phyloP scores from a whole-genome alignment of 306 rosid species.

The Lathyrus oleraceus region DNA sequence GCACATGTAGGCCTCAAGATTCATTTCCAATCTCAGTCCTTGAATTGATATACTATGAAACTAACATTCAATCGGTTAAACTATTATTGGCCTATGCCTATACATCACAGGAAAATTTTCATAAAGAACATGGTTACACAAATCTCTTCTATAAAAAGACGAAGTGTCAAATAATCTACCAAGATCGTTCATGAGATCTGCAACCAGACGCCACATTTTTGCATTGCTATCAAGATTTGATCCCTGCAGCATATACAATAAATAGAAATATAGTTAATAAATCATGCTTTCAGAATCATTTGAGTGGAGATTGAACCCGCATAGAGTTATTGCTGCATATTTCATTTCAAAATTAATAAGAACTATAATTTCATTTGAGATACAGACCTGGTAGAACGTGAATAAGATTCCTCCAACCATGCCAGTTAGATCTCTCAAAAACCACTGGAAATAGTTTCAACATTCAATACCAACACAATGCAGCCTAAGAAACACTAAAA shows the following conservation, averaged over 20 bases:
- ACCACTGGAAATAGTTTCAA: constrained; percentile 76
- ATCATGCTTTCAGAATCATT: constrained; percentile 16
- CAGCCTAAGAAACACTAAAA: constrained; percentile 34
- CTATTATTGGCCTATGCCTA: constrained; percentile 1
- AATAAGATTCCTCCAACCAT: constrained; percentile 98
- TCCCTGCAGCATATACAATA: constrained; percentile 61
- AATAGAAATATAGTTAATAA: constrained; percentile 17
- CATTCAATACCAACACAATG: constrained; percentile 29
- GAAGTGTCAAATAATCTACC: constrained; percentile 50
- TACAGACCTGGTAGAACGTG: constrained; percentile 87
- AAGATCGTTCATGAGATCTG: constrained; percentile 96
- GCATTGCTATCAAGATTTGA: constrained; percentile 97
- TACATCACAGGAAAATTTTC: not conserved
- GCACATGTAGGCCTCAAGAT: not conserved
- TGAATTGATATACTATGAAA: constrained; percentile 7
- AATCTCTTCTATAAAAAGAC: constrained; percentile 22
- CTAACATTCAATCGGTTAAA: not conserved
- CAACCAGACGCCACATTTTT: constrained; percentile 96
- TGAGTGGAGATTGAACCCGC: constrained; percentile 23
- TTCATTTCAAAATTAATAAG: constrained; percentile 21
- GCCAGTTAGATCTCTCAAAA: constrained; percentile 95
- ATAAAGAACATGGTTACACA: constrained; percentile 1
- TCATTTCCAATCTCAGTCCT: not conserved
- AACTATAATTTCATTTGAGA: not conserved
- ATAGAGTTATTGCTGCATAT: constrained; percentile 8